A percentile compares a stretch with the other conserved stretches of the same genome.
Conservation (phyloP, 768 basidiomycete species). For the Auriscalpium orientale region DNA sequence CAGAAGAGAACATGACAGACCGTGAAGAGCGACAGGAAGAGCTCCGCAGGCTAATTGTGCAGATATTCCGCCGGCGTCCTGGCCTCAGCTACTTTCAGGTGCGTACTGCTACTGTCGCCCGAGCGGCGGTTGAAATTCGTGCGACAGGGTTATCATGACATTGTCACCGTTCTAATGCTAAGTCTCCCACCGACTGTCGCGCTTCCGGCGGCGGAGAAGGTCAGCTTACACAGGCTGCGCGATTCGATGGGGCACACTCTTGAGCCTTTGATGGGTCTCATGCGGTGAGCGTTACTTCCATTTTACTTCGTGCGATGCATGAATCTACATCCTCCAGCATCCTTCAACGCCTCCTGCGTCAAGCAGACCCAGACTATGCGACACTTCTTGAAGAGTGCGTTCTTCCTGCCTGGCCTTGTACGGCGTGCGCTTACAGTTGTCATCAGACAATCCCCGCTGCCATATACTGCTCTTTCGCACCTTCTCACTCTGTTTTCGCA, state of each 20-base stretch:
- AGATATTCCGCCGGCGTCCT: constrained; percentile 65
- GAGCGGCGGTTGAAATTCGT: background rate
- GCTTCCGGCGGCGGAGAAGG: constrained; percentile 53
- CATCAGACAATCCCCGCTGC: constrained; percentile 63
- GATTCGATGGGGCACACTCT: constrained; percentile 86
- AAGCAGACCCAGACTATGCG: constrained; percentile 65
- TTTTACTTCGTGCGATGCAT: background rate
- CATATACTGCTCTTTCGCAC: constrained; percentile 86
- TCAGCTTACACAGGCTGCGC: constrained; percentile 71
- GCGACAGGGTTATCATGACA: constrained; percentile 83
- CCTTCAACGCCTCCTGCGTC: constrained; percentile 62
- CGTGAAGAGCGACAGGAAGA: constrained; percentile 54
- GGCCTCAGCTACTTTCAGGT: constrained; percentile 82
- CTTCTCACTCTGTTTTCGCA: constrained; percentile 89
- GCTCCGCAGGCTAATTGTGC: constrained; percentile 66
- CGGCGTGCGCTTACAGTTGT: background rate
- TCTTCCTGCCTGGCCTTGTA: background rate
- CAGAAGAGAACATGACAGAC: constrained; percentile 22
- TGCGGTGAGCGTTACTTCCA: constrained; percentile 40
- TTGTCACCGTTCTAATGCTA: constrained; percentile 75
- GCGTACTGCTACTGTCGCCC: constrained; percentile 2
- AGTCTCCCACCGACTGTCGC: constrained; percentile 59
- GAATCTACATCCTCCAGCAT: constrained; percentile 38
- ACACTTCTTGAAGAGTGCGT: constrained; percentile 59
- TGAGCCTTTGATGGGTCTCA: constrained; percentile 76